A percentile compares a stretch with the other conserved stretches of the same genome.
These are phyloP conservation scores for Eucalyptus virginea DNA, from an alignment of 345 rosid species.

Conservation along the genomic window DNA sequence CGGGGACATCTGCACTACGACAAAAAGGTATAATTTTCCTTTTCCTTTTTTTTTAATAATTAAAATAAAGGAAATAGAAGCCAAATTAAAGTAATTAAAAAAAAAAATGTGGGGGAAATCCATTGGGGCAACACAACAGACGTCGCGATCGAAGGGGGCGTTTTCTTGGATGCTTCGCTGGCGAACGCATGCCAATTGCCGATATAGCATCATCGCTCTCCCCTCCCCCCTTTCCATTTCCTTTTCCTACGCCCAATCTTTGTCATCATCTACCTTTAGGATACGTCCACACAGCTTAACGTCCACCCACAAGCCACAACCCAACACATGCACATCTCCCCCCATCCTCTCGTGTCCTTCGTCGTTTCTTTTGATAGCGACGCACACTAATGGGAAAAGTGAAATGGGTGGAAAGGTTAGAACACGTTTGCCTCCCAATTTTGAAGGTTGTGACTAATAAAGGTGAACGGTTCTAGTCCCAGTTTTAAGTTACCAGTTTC, in stretches of 20 bases:
- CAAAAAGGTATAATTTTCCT: not conserved
- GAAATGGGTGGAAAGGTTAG: not conserved
- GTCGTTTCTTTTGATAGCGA: not conserved
- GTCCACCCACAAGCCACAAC: not conserved
- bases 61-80: not conserved
- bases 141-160: not conserved
- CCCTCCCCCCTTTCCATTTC: not conserved
- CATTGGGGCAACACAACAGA: not conserved
- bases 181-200: not conserved
- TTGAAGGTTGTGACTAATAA: fast-evolving
- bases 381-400: not conserved
- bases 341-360: not conserved
- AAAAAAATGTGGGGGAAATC: no score
- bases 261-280: not conserved
- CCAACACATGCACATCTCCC: not conserved
- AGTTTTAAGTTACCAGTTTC: fast-evolving
- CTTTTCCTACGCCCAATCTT: not conserved
- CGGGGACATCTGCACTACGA: not conserved
- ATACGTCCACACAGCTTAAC: not conserved
- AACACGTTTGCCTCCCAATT: not conserved
- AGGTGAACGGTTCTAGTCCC: fast-evolving
- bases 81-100: not conserved
- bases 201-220: not conserved
- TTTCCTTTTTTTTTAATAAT: not conserved
- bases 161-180: not conserved